These are phyloP conservation scores for Prunus davidiana DNA, from an alignment of 306 rosid species.

Conservation along the genomic window DNA sequence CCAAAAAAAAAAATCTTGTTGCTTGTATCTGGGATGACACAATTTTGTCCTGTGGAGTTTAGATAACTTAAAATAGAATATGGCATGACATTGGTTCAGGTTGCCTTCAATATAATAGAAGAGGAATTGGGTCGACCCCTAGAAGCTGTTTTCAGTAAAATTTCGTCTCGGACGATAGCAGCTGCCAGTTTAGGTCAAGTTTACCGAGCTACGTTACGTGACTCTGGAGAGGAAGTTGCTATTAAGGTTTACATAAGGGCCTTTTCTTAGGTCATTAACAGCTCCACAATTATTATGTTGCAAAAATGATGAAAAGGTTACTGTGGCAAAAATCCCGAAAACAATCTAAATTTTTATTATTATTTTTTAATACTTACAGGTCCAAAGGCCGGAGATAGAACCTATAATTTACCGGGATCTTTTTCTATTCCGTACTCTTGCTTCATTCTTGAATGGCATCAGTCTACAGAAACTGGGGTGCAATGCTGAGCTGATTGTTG, in stretches of 20 bases:
- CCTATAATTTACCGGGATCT: constrained; percentile 94
- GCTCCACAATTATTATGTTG: background rate
- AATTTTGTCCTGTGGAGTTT: constrained; percentile 12
- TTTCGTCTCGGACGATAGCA: constrained; percentile 90
- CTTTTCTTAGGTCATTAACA: constrained; percentile 9
- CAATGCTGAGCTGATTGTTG: constrained; percentile 97
- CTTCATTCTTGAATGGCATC: constrained; percentile 85
- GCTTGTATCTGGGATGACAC: constrained; percentile 9
- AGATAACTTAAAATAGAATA: background rate
- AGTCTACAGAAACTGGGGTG: constrained; percentile 94
- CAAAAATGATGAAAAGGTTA: background rate
- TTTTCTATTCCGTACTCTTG: constrained; percentile 88
- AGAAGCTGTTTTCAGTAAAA: constrained; percentile 86
- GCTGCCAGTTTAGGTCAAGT: constrained; percentile 99
- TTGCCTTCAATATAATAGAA: constrained; percentile 85
- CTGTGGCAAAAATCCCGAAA: background rate
- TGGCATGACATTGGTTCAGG: constrained; percentile 46
- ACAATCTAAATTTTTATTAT: background rate
- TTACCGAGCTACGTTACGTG: constrained; percentile 89
- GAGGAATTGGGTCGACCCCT: constrained; percentile 94
- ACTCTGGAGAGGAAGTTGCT: constrained; percentile 93
- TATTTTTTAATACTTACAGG: constrained; percentile 47
- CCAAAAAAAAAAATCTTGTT: background rate
- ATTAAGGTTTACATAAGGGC: constrained; percentile 55
- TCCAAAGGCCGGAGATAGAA: constrained; percentile 92